These are phyloP conservation scores for Aureobasidium lini DNA, from an alignment of 2,329 filamentous ascomycete genomes.

Conservation along the genomic window DNA sequence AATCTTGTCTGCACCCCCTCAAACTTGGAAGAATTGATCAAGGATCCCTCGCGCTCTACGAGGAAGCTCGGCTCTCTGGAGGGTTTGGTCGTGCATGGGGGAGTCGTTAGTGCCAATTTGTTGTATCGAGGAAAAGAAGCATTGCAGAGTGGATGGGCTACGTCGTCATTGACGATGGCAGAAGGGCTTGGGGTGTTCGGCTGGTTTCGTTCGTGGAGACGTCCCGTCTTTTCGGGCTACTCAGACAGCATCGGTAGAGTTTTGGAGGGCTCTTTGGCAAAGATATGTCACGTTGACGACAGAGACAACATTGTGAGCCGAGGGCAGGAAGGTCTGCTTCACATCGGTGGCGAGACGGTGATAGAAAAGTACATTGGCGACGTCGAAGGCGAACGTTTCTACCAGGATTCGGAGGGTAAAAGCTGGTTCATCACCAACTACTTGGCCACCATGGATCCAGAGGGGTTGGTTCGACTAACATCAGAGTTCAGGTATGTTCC, in stretches of 20 bases:
- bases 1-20: background rate
- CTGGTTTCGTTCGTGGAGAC: background rate
- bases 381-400: background rate
- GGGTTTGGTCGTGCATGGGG: background rate
- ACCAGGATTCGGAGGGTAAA: background rate
- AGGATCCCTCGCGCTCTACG: background rate
- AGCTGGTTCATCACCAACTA: background rate
- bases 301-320: background rate
- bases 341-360: background rate
- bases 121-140: background rate
- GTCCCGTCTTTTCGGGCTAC: too few relatives aligned
- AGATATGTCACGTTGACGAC: background rate
- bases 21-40: background rate
- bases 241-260: background rate
- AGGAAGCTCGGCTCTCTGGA: background rate
- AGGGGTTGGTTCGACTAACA: background rate
- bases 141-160: background rate
- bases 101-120: background rate
- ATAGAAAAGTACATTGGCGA: background rate
- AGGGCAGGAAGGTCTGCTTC: constrained; percentile 1
- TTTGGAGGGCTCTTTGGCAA: background rate
- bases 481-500: background rate
- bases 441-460: background rate
- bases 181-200: background rate
- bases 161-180: background rate